A percentile compares a stretch with the other conserved stretches of the same genome.
These are phyloP conservation scores for Metarhizium guizhouense DNA, from an alignment of 2,329 filamentous ascomycete genomes.

Conservation along the genomic window DNA sequence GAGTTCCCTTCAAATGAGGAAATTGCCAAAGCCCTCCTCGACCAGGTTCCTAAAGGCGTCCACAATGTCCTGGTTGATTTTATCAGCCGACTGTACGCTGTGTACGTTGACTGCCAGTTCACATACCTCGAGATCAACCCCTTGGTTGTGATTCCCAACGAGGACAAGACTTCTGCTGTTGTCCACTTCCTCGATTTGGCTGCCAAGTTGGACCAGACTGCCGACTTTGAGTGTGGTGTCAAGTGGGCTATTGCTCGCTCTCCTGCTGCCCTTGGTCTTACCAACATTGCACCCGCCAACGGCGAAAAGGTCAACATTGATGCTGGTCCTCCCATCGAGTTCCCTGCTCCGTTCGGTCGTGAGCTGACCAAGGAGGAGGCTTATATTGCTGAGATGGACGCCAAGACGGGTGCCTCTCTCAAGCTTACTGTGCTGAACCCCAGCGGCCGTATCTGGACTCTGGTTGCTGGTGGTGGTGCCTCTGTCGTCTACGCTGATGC, in stretches of 20 bases:
- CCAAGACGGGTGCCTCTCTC: conserved; percentile 97
- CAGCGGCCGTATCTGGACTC: conserved; percentile 89
- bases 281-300: conserved; percentile 52
- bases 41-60: conserved; percentile 87
- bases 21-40: conserved; percentile 76
- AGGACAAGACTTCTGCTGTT: conserved; percentile 79
- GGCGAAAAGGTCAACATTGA: conserved; percentile 82
- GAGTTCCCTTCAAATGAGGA: conserved; percentile 94
- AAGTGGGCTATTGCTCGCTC: conserved; percentile 98
- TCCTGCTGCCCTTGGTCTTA: conserved; percentile 77
- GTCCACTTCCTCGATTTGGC: conserved; percentile 98
- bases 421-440: conserved; percentile 96
- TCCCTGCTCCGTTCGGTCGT: conserved; percentile 97
- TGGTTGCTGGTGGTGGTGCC: conserved; percentile 98
- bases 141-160: conserved; percentile 93
- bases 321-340: conserved; percentile 95
- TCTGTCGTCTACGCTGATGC: conserved; percentile 98
- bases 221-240: conserved; percentile 97
- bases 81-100: conserved; percentile 94
- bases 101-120: conserved; percentile 99
- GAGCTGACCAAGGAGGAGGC: conserved; percentile 98
- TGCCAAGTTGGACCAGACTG: conserved; percentile 97
- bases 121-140: conserved; percentile 99
- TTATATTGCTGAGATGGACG: conserved; percentile 97
- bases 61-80: conserved; percentile 99